phyloP scores from a whole-genome alignment of 2,329 filamentous ascomycete species.

The Epichloe amarillans region DNA sequence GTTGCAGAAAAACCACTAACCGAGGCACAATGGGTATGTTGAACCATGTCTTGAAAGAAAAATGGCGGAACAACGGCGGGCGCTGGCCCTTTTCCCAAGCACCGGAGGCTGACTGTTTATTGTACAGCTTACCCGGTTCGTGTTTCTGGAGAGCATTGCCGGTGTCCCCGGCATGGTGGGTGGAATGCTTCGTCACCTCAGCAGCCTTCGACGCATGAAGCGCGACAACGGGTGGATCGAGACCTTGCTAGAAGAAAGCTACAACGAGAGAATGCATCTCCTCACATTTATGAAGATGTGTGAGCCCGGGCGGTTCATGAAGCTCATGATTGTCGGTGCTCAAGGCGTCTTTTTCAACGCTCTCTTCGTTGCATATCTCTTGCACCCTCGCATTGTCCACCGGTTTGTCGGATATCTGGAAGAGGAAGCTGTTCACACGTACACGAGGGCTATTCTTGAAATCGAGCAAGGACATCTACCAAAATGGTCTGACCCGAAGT shows the following conservation, averaged over 20 bases:
- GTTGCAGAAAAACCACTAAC: slow-evolving; percentile 50
- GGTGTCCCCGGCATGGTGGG: slow-evolving; percentile 96
- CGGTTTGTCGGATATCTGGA: slow-evolving; percentile 95
- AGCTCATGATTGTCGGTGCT: slow-evolving; percentile 76
- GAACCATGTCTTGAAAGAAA: neutral
- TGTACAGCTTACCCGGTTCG: slow-evolving; percentile 57
- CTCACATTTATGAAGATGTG: slow-evolving; percentile 88
- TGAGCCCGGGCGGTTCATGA: slow-evolving; percentile 67
- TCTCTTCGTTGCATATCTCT: slow-evolving; percentile 77
- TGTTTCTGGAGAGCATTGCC: slow-evolving; percentile 90
- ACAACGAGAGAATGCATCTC: slow-evolving; percentile 89
- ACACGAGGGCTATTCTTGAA: slow-evolving; percentile 78
- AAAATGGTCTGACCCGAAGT: slow-evolving; percentile 57
- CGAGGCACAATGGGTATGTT: slow-evolving; percentile 65
- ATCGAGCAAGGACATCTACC: slow-evolving; percentile 75
- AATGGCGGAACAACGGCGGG: neutral
- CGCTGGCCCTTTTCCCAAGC: neutral
- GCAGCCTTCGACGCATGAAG: slow-evolving; percentile 72
- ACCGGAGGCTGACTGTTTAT: neutral
- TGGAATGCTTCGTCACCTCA: slow-evolving; percentile 82
- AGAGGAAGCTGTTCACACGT: slow-evolving; percentile 93
- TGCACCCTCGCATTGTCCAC: slow-evolving; percentile 79
- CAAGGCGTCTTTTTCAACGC: slow-evolving; percentile 96
- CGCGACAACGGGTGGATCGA: slow-evolving; percentile 96
- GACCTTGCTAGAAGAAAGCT: slow-evolving; percentile 76